These are phyloP conservation scores for Basipetospora chlamydospora DNA, from an alignment of 2,329 filamentous ascomycete genomes.

Conservation along the genomic window DNA sequence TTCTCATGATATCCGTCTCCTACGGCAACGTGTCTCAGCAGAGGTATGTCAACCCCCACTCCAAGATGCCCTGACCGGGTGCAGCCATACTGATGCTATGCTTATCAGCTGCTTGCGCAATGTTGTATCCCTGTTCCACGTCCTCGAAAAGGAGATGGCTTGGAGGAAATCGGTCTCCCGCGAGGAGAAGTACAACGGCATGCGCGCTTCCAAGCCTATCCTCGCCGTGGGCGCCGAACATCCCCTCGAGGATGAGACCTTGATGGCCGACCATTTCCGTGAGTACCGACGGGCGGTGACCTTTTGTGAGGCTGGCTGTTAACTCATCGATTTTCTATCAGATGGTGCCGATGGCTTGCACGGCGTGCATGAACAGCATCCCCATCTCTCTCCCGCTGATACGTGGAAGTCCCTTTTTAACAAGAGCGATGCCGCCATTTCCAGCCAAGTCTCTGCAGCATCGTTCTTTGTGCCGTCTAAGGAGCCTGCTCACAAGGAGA, in stretches of 20 bases:
- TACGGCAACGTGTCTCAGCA: conserved; percentile 87
- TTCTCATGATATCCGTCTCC: conserved; percentile 74
- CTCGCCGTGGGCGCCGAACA: conserved; percentile 79
- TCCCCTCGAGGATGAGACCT: conserved; percentile 66
- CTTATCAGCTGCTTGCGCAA: conserved; percentile 59
- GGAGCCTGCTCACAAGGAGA: conserved; percentile 64
- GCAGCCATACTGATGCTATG: conserved; percentile 5
- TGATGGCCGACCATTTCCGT: conserved; percentile 84
- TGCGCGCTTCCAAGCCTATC: conserved; percentile 62
- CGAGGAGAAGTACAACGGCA: conserved; percentile 54
- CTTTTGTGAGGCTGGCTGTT: not conserved
- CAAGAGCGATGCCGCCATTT: conserved; percentile 16
- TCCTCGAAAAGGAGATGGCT: conserved; percentile 73
- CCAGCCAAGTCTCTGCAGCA: conserved; percentile 30
- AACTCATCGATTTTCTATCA: conserved; percentile 16
- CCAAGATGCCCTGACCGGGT: too few relatives aligned
- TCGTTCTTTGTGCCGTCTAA: conserved; percentile 63
- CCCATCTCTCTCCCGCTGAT: conserved; percentile 59
- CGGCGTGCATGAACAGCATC: conserved; percentile 59
- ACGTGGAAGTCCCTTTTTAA: conserved; percentile 57
- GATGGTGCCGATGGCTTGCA: conserved; percentile 67
- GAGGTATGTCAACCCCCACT: conserved; percentile 41
- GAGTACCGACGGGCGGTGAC: too few relatives aligned
- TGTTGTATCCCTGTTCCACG: conserved; percentile 77
- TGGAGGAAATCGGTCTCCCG: conserved; percentile 63